Evolutionary conservation across 2,329 filamentous ascomycete genomes (phyloP), one percentile per base, ranked within the genome.

Genomic region (Nemania sp.): DNA sequence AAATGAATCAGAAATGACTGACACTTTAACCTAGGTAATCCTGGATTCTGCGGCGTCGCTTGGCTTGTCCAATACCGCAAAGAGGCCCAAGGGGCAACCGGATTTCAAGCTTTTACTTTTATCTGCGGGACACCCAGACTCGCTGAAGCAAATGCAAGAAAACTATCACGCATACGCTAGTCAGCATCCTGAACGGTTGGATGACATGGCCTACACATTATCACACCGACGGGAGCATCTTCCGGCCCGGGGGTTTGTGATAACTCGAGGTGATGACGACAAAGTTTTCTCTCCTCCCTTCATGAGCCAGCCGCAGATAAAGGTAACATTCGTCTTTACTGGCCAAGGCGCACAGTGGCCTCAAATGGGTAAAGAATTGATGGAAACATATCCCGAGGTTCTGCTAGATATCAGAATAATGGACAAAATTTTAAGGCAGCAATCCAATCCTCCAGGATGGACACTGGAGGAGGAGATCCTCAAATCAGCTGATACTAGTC

Each of bases 191-290:
- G 51, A 53, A 2, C 22, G 44, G 23, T 36, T 60, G 15, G 24
- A 30, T 6, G 56, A 64, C 47, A 8, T 49, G 12, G 58, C 58
- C 5, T 65, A 62, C 19, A 63, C 61, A 5, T 33, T 64, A 11
- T 56, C 39, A 23, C 7, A 43, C 1, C 52, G 59, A 2, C 50
- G 60, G n/a, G 59, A 63, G 12, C 57, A 60, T 20, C 43, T 64
- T 24, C 37, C 57, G 2, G 52, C 54, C 39, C 48, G 62, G 2
- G 39, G 54, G 2, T 64, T 55, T 50, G 45, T 59, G 5, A 37
- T 62, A 8, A 39, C 49, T 6, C 39, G 54, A 4, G 23, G 30
- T n/a, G 5, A 9, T 5, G 28, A 39, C 9, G 3, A 3, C 20
- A 31, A 37, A 15, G 14, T 24, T 6, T 47, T 56, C 23, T 47